Evolutionary conservation across 805 yeast genomes (phyloP), one percentile per base, ranked within the genome.

Genomic region (Lipomyces starkeyi): DNA sequence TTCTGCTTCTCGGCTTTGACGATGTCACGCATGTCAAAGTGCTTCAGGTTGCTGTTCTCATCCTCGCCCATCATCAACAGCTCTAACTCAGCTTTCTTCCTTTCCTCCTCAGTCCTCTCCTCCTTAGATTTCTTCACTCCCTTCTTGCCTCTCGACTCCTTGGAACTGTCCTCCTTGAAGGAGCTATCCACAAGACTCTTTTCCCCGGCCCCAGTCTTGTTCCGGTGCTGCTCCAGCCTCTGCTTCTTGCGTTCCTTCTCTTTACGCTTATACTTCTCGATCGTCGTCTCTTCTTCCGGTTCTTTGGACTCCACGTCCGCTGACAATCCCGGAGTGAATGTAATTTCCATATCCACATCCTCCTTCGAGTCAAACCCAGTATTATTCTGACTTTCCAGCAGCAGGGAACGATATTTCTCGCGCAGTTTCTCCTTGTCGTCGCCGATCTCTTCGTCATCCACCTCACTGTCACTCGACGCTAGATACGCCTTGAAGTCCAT

Each of bases 301-400:
- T 79, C 79, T 13, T 76, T 81, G 11, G 77, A 75, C 25, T 65
- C 72, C 53, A 75, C 80, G 25, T 76, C 80, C 35, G 83, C 86
- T 58, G 84, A 85, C 63, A 93, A 79, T 2, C 91, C 98, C 1
- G 98, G 97, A 52, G 93, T 92, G 79, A 95, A 95, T 0, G 98
- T 93, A 74, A 95, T 91, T 78, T 95, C 98, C 92, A 95, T 91
- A 75, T 93, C 97, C 35, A 91, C 89, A 59, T 87, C 94, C 60
- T 83, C 89, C 35, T 86, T 88, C 20, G 80, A 84, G 14, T 65
- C 73, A 40, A 68, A 68, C n/a, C 73, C 73, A 4, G 72, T 64
- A 40, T 69, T 52, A 20, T 59, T 58, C 59, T 81, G 14, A 73
- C 77, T 27, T 80, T 5, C 83, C 75, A 25, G 82, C 73, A 77